Percentiles rank a stretch among this genome's conserved stretches.
These are phyloP conservation scores for Termitomyces sp. DNA, from an alignment of 768 basidiomycete species.

Conservation along the genomic window DNA sequence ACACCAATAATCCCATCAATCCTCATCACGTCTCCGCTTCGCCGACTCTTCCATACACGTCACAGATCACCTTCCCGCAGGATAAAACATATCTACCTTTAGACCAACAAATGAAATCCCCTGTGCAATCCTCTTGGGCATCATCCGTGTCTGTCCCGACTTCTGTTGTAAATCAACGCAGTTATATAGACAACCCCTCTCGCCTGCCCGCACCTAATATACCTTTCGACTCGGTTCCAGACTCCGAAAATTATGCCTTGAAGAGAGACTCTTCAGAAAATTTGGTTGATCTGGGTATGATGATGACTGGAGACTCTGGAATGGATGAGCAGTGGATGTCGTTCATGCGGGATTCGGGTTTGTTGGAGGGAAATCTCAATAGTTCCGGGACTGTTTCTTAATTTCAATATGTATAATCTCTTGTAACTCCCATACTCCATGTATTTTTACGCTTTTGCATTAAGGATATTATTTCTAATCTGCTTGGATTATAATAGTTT, in stretches of 20 bases:
- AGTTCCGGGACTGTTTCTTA: neutral
- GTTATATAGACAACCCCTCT: slow-evolving; percentile 2
- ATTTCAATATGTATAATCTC: neutral
- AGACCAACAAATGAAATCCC: neutral
- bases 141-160: neutral
- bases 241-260: slow-evolving; percentile 4
- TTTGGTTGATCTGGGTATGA: slow-evolving; percentile 39
- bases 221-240: slow-evolving; percentile 3
- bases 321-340: slow-evolving; percentile 65
- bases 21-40: slow-evolving; percentile 2
- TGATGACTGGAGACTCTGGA: slow-evolving; percentile 52
- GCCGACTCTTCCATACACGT: neutral
- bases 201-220: neutral
- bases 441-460: slow-evolving; percentile 1
- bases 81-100: slow-evolving; percentile 1
- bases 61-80: slow-evolving; percentile 1
- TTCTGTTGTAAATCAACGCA: neutral
- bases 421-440: neutral
- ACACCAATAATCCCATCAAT: slow-evolving; percentile 1
- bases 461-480: neutral
- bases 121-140: slow-evolving; percentile 6
- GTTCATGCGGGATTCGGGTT: slow-evolving; percentile 59
- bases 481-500: neutral
- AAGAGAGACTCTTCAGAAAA: slow-evolving; percentile 27
- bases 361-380: slow-evolving; percentile 35